Base-by-base conservation (phyloP, 208 protist genomes). In the Leishmania lainsoni region DNA sequence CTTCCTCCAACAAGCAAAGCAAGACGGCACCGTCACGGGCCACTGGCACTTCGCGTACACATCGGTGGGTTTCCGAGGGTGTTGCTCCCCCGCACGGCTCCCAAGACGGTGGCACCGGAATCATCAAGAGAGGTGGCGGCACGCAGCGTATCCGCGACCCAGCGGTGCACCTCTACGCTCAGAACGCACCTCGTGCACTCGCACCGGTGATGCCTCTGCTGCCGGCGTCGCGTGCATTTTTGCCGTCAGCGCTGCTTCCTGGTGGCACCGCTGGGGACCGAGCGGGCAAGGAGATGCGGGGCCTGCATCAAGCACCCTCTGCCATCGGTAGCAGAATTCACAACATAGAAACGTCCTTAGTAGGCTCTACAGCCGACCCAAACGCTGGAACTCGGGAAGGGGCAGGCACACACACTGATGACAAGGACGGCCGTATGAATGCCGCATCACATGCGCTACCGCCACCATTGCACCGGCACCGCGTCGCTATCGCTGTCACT, bases 141-240 rank as follows among this genome's bases (percentile, higher is more conserved):
- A 74, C 83, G 12, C 81, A 77, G 42, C 86, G 83, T 71, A 85
- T 79, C 4, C 77, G 76, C 42, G 83, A 78, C 8, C 83, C 83
- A 17, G 77, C 84, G 42, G 49, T 59, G 8, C 83, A 80, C 17
- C 78, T 83, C 17, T 85, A 87, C 83, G 22, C 42, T 65, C 0
- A 35, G 17, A 20, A 6, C 12, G 35, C 56, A 17, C 39, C 26
- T 35, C 0, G 16, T 58, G 48, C 48, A 35, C 49, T 54, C 9
- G 79, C 54, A n/a, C 4, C 10, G 56, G 54, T 9, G 51, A 56
- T 35, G 49, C 8, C 65, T 3, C n/a, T 26, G 32, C 54, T 9
- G 35, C 35, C 68, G 52, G 39, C 75, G 6, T 5, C 8, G 42
- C 6, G 42, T 48, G 45, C 39, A 5, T 16, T 69, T 39, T 45